Evolutionary conservation across 177 flowering plant species (phyloP).

Genomic region (Vitis hybrid): DNA sequence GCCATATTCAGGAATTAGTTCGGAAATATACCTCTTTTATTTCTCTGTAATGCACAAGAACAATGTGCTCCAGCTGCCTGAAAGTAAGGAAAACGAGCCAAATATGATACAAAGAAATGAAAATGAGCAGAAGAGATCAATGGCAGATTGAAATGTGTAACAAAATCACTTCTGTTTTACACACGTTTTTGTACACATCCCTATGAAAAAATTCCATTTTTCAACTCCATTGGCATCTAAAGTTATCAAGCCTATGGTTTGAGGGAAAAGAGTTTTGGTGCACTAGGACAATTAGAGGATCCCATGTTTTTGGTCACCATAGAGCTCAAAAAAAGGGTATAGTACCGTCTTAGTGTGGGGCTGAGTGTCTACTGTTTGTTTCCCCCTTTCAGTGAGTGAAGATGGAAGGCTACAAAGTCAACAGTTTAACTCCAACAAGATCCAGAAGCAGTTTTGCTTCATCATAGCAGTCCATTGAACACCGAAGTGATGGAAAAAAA

Average conservation of each 20-base stretch:
- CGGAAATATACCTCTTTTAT: conserved; percentile 57
- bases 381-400: too few relatives aligned
- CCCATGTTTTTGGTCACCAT: too few relatives aligned
- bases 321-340: too few relatives aligned
- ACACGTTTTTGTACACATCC: neutral
- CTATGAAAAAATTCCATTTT: neutral
- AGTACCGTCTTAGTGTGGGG: too few relatives aligned
- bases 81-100: conserved; percentile 6
- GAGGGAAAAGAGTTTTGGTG: neutral
- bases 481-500: too few relatives aligned
- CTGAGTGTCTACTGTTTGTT: too few relatives aligned
- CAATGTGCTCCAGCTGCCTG: conserved; percentile 76
- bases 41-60: conserved; percentile 77
- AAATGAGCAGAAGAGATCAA: neutral
- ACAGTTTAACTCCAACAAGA: too few relatives aligned
- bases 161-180: neutral
- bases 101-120: neutral
- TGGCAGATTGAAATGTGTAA: neutral
- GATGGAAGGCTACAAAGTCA: too few relatives aligned
- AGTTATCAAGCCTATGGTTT: neutral
- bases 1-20: neutral
- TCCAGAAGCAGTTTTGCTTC: too few relatives aligned
- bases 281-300: too few relatives aligned
- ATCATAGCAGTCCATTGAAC: too few relatives aligned
- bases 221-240: neutral